These are phyloP conservation scores for Strombidium stylifer DNA, from an alignment of 73 alveolate species.

Conservation along the genomic window DNA sequence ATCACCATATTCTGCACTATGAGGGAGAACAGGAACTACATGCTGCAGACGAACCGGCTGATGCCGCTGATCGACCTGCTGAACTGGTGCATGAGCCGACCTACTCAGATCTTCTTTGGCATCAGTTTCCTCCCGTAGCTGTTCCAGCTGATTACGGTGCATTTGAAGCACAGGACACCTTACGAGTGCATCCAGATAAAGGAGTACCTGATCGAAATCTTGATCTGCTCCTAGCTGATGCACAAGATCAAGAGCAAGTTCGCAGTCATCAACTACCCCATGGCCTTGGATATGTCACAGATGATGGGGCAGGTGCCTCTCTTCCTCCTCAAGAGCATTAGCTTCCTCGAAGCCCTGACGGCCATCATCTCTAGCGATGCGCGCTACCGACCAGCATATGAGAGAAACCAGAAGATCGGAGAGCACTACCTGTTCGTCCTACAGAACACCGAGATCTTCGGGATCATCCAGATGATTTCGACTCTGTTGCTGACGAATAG, in stretches of 20 bases:
- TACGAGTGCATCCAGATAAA: slow-evolving; percentile 82
- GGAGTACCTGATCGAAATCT: slow-evolving; percentile 83
- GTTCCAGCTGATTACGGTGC: slow-evolving; percentile 79
- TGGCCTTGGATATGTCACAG: slow-evolving; percentile 79
- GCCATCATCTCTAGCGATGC: slow-evolving; percentile 68
- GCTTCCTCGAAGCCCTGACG: slow-evolving; percentile 86
- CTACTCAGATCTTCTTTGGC: slow-evolving; percentile 80
- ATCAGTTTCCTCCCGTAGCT: slow-evolving; percentile 79
- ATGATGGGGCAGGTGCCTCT: slow-evolving; percentile 75
- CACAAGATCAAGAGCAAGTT: slow-evolving; percentile 72
- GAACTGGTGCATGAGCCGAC: slow-evolving; percentile 81
- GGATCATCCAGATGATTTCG: slow-evolving; percentile 77
- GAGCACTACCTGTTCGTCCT: slow-evolving; percentile 79
- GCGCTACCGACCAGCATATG: slow-evolving; percentile 81
- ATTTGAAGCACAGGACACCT: slow-evolving; percentile 87
- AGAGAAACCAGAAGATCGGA: slow-evolving; percentile 73
- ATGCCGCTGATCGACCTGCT: slow-evolving; percentile 82
- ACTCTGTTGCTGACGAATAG: slow-evolving; percentile 70
- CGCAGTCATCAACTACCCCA: slow-evolving; percentile 74
- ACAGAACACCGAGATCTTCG: slow-evolving; percentile 77
- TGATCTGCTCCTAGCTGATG: slow-evolving; percentile 74
- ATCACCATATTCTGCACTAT: slow-evolving; percentile 55
- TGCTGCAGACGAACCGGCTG: slow-evolving; percentile 83
- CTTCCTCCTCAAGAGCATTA: slow-evolving; percentile 75
- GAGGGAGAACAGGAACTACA: slow-evolving; percentile 89